Evolutionary conservation across 305 asterid genomes (phyloP).

Genomic region (Solanum hybrid): DNA sequence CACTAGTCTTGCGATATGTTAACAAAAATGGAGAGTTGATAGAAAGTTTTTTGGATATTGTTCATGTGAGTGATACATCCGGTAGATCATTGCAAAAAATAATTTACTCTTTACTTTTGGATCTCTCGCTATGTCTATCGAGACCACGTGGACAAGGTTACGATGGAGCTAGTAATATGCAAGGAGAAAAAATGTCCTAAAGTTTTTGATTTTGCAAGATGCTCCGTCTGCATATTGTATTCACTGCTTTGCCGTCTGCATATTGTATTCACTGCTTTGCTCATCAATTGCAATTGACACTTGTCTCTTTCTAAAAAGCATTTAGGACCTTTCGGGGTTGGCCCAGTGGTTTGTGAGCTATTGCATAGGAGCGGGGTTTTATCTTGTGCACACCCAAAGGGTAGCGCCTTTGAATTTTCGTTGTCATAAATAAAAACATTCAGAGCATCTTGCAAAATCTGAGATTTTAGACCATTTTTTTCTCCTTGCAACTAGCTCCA

Average conservation of each 20-base stretch:
- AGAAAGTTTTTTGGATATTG: neutral
- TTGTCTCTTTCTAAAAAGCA: neutral
- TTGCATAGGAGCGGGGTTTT: neutral
- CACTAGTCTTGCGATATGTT: neutral
- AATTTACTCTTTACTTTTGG: neutral
- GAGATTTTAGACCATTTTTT: neutral
- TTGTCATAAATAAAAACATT: neutral
- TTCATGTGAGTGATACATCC: neutral
- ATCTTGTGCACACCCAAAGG: neutral
- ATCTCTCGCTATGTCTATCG: neutral
- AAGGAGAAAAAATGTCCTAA: neutral
- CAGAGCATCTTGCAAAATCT: neutral
- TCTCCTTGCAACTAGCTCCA: neutral
- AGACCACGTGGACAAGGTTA: neutral
- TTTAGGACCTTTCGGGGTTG: neutral
- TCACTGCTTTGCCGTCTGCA: neutral
- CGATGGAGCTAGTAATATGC: neutral
- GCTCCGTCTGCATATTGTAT: neutral
- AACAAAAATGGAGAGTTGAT: neutral
- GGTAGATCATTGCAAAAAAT: neutral
- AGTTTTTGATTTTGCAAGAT: neutral
- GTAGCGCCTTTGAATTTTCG: too few species aligned
- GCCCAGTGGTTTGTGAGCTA: neutral
- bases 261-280: neutral
- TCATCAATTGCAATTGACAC: neutral